These are phyloP conservation scores for Corynespora cassiicola DNA, from an alignment of 2,329 filamentous ascomycete species.

Conservation along the genomic window DNA sequence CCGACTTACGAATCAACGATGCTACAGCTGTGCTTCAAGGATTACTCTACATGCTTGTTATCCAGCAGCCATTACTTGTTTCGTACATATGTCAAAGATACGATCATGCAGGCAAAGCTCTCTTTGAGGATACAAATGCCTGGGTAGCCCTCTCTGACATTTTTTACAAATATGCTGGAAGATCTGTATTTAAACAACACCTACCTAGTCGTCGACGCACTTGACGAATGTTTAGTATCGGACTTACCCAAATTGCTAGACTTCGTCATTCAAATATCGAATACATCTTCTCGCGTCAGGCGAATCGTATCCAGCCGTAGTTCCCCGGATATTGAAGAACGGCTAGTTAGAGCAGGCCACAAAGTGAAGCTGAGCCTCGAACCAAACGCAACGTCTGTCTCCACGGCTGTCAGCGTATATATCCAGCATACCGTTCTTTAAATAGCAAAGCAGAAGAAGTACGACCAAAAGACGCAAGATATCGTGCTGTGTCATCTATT, in stretches of 20 bases:
- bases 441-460: conserved; percentile 31
- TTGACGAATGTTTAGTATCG: too few species aligned
- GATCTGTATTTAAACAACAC: too few species aligned
- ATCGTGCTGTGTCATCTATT: conserved; percentile 21
- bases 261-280: conserved; percentile 4
- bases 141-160: too few species aligned
- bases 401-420: conserved; percentile 43
- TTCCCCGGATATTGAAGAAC: conserved; percentile 42
- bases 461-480: conserved; percentile 11
- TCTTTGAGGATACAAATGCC: too few species aligned
- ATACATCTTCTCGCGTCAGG: conserved; percentile 33
- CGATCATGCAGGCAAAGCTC: too few species aligned
- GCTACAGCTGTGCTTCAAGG: conserved; percentile 18
- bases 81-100: conserved; percentile 30
- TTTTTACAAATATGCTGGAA: too few species aligned
- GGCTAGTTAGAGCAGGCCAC: conserved; percentile 21
- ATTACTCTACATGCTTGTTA: conserved; percentile 1
- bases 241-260: conserved; percentile 6
- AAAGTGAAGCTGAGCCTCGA: conserved; percentile 36
- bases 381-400: conserved; percentile 41
- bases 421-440: conserved; percentile 45
- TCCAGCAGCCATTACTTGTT: conserved; percentile 1
- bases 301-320: too few species aligned
- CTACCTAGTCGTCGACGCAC: too few species aligned
- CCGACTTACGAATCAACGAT: conserved; percentile 2